phyloP scores from a whole-genome alignment of 1,284 basidiomycete species.

The Takashimella tepidaria region DNA sequence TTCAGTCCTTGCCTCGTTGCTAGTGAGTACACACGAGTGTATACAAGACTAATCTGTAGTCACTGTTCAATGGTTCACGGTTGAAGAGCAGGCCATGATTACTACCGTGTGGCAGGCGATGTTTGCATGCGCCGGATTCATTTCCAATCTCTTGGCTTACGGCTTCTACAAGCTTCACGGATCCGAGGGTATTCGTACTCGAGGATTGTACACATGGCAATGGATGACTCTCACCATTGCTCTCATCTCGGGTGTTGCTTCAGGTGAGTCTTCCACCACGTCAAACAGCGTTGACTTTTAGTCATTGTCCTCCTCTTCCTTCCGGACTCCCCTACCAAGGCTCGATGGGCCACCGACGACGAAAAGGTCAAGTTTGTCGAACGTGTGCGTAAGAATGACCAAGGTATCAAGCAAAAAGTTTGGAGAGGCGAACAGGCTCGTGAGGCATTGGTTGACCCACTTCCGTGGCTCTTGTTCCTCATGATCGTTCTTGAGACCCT shows the following conservation, averaged over 20 bases:
- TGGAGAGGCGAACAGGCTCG: constrained; percentile 24
- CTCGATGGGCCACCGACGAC: constrained; percentile 26
- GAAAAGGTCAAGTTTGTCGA: constrained; percentile 31
- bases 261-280: constrained; percentile 11
- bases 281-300: not conserved
- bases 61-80: constrained; percentile 26
- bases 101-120: constrained; percentile 16
- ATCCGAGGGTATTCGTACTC: not conserved
- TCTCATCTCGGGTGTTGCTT: constrained; percentile 7
- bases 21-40: constrained; percentile 6
- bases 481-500: constrained; percentile 26
- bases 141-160: constrained; percentile 12
- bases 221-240: constrained; percentile 20
- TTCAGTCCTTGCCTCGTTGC: constrained; percentile 27
- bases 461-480: constrained; percentile 26
- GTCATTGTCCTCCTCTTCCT: constrained; percentile 22
- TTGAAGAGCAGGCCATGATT: constrained; percentile 21
- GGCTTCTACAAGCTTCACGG: constrained; percentile 26
- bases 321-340: constrained; percentile 29
- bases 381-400: constrained; percentile 34
- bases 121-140: constrained; percentile 4
- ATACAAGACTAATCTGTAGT: constrained; percentile 2
- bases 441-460: constrained; percentile 31
- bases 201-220: constrained; percentile 27
- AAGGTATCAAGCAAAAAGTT: constrained; percentile 31